A percentile compares a stretch with the other conserved stretches of the same genome.
phyloP scores from a whole-genome alignment of 352 stramenopile species.

The Discostella stelligera region DNA sequence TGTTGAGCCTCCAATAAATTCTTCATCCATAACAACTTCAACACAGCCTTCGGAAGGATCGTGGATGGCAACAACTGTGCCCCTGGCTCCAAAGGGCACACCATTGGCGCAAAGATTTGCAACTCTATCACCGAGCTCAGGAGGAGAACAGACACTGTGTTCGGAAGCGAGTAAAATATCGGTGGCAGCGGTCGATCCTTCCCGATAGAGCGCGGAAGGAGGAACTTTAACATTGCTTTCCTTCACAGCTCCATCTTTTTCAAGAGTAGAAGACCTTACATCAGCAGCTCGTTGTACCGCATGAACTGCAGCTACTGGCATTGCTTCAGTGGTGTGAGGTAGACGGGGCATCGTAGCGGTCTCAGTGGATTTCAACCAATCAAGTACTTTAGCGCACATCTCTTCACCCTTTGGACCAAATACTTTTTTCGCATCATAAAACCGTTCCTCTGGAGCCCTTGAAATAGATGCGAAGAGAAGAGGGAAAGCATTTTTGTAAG shows the following conservation, averaged over 20 bases:
- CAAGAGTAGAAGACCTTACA: constrained; percentile 65
- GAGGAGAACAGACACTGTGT: constrained; percentile 77
- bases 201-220: constrained; percentile 70
- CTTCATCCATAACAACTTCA: constrained; percentile 95
- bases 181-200: constrained; percentile 72
- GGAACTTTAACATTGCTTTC: constrained; percentile 80
- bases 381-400: constrained; percentile 85
- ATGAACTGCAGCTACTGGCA: constrained; percentile 89
- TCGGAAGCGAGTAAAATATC: constrained; percentile 75
- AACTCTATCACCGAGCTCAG: constrained; percentile 93
- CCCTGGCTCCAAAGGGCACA: constrained; percentile 94
- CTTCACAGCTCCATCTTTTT: constrained; percentile 72
- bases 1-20: constrained; percentile 95
- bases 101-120: constrained; percentile 94
- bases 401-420: constrained; percentile 85
- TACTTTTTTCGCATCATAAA: constrained; percentile 87
- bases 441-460: constrained; percentile 86
- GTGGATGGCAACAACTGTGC: constrained; percentile 97
- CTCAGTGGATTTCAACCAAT: constrained; percentile 91
- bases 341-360: constrained; percentile 90
- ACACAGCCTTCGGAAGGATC: constrained; percentile 89
- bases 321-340: constrained; percentile 90
- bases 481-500: constrained; percentile 92
- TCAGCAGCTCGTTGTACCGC: constrained; percentile 89
- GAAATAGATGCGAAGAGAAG: constrained; percentile 88